phyloP scores from a whole-genome alignment of 129 eudicot genomes.

The Oenanthe sinensis region DNA sequence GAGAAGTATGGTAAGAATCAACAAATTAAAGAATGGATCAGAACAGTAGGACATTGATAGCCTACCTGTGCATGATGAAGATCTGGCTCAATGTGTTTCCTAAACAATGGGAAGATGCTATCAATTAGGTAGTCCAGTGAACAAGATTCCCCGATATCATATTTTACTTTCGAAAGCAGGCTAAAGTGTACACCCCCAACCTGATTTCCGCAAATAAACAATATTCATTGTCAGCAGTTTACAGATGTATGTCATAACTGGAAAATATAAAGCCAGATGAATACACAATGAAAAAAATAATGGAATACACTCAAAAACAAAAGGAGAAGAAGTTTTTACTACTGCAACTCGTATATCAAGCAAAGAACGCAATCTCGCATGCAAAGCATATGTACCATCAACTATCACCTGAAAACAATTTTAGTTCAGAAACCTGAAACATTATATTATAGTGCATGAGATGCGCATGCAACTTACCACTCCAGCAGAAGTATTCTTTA shows the following conservation, averaged over 20 bases:
- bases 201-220: conserved; percentile 26
- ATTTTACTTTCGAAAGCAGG: conserved; percentile 95
- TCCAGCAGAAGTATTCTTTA: conserved; percentile 63
- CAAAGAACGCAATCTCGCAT: conserved; percentile 84
- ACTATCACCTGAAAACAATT: conserved; percentile 63
- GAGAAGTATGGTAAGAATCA: conserved; percentile 26
- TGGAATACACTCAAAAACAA: background rate
- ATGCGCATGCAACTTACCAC: conserved; percentile 52
- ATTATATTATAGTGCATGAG: background rate
- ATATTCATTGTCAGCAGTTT: background rate
- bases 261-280: background rate
- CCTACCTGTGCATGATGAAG: conserved; percentile 98
- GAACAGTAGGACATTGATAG: conserved; percentile 18
- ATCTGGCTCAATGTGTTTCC: conserved; percentile 96
- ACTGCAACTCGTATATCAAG: conserved; percentile 99
- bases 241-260: background rate
- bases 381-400: conserved; percentile 95
- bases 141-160: conserved; percentile 93
- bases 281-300: background rate
- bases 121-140: conserved; percentile 88
- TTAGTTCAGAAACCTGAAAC: background rate
- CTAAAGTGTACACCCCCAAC: conserved; percentile 99
- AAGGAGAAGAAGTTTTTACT: conserved; percentile 36
- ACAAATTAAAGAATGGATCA: conserved; percentile 14
- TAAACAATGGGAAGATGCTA: conserved; percentile 95